Base-by-base conservation (phyloP, 1,139 yeast species). In the Suhomyces terraborum region DNA sequence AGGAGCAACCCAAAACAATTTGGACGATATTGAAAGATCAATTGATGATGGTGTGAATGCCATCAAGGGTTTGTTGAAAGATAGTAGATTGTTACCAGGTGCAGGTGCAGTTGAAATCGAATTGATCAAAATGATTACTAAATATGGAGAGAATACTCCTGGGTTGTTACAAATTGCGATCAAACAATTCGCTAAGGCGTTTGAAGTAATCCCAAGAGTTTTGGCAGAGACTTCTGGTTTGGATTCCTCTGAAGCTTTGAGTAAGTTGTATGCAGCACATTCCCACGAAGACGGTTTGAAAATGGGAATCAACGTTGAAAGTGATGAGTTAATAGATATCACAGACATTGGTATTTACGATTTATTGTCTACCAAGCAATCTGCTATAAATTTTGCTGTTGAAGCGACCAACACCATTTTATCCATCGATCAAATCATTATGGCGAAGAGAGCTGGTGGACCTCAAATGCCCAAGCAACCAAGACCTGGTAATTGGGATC, bases 21-120 rank as follows among this genome's bases (percentile, higher is more conserved):
- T 93, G 59, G 98, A 94, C 56, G 98, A 93, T 61, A 79, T 93
- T 46, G 98, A 93, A 72, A 83, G 98, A 58, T 95, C 98, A 40
- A 88, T 93, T 50, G 98, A 93, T 61, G 98, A 93, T 58, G 97
- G 98, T 58, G 96, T 94, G 33, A 81, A 88, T 49, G 88, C 95
- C 21, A 82, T 93, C 54, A 94, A 93, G 67, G 94, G 97, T 1
- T 75, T 93, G 50, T 74, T 91, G 52, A 86, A 85, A 62, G 93
- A 85, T 59, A 72, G 79, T 46, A 79, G 89, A 51, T 75, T 93
- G 52, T 76, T 93, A 49, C 93, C 98, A 9, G 98, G 98, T 49
- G 98, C 98, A 0, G 98, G 98, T 55, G 93, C 97, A 13, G 77
- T 87, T n/a, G 98, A 93, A 67, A 85, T 88, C 40, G 97, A 89